Base-by-base conservation (phyloP, 805 yeast genomes). In the Grigorovia jiainica region DNA sequence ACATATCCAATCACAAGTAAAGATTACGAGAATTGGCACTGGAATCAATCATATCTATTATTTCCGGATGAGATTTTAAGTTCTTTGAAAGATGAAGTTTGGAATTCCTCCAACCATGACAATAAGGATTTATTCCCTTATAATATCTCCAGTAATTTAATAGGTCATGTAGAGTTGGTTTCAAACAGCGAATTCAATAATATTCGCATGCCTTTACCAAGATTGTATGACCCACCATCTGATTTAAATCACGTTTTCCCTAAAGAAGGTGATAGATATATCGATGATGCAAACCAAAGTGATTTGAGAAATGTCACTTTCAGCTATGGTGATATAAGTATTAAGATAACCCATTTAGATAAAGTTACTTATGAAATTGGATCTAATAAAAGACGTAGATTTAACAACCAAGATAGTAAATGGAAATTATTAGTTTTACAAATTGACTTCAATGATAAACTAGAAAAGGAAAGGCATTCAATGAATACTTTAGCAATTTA, bases 401-500 rank as follows among this genome's bases (percentile, higher is more conserved):
- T 58, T 42, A 64, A 66, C 36, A 63, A 61, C 7, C 53, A 63
- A 32, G 65, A 61, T 32, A 58, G 67, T 10, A 56, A 61, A 16
- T 63, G 67, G 47, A 67, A 70, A 41, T 58, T 76, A 36, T 50
- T 69, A 25, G 57, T 55, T 17, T 25, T 66, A 3, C 57, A 51
- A 29, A 46, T 66, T 23, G 60, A 58, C 15, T 49, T 66, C 25
- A 48, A 58, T 6, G 80, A 79, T 54, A 43, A 52, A 17, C 61
- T 63, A 3, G 84, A 80, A 46, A 53, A 63, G 7, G 70, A 75
- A 25, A 67, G 64, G 42, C 78, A 79, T 53, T 54, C 57, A 1
- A 49, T 87, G 16, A 65, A 67, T 4, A 62, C 84, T 9, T 62
- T 64, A 19, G 89, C 87, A 0, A 69, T 79, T 2, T 82, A 81